Conservation (phyloP, 768 basidiomycete species). For the Auricularia sp. region DNA sequence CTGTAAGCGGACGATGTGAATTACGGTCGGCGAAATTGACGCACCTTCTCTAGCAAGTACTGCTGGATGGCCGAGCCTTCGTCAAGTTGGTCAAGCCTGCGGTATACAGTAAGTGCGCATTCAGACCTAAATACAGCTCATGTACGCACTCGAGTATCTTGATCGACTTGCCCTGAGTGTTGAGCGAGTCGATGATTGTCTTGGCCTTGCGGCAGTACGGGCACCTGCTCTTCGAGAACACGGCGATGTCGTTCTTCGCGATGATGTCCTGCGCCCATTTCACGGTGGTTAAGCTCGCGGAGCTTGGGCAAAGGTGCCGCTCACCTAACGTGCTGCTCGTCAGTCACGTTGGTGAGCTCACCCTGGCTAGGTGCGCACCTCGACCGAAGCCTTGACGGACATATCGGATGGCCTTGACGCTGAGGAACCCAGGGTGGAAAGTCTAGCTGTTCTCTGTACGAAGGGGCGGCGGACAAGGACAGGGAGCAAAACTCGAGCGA, state of each 20-base stretch:
- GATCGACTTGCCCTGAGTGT: constrained; percentile 27
- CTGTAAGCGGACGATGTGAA: background rate
- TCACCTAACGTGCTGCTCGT: no score
- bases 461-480: no score
- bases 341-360: no score
- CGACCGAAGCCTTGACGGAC: no score
- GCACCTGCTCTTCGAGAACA: constrained; percentile 54
- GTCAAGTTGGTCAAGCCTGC: constrained; percentile 46
- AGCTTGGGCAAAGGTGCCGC: no score
- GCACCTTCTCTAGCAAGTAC: constrained; percentile 53
- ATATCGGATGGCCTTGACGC: no score
- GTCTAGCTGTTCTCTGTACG: no score
- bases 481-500: no score
- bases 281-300: no score
- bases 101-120: background rate
- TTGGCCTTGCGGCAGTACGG: constrained; percentile 44
- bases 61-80: constrained; percentile 56
- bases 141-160: constrained; percentile 38
- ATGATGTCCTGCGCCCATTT: constrained; percentile 31
- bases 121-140: background rate
- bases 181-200: constrained; percentile 26
- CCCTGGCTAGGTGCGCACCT: no score
- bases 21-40: constrained; percentile 28
- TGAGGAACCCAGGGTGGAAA: no score
- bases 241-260: constrained; percentile 37